Percentiles rank a stretch among this genome's conserved stretches.
Evolutionary conservation across 2,329 filamentous ascomycete species (phyloP).

Genomic region (Pestalotiopsis sp.): DNA sequence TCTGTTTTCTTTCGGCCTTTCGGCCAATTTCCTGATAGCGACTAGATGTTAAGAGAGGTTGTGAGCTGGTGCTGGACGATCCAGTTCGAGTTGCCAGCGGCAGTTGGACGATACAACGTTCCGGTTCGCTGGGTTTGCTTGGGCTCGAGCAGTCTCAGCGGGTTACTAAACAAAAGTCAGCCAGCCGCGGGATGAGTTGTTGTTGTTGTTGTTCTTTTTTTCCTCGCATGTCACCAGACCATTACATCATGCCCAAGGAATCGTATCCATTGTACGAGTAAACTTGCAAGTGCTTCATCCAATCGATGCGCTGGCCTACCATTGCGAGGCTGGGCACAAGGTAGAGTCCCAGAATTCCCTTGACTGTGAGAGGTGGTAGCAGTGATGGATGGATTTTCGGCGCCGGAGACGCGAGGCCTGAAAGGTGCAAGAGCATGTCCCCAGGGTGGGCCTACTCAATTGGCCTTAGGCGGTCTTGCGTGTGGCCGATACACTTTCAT

Average conservation of each 20-base stretch:
- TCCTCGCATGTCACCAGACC: not conserved
- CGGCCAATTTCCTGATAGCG: conserved; percentile 10
- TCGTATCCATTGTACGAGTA: not conserved
- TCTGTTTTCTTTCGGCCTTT: not conserved
- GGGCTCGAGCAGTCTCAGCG: not conserved
- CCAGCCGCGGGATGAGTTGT: not conserved
- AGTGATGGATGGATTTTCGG: not conserved
- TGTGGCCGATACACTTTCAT: not conserved
- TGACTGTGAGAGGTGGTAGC: too few species aligned
- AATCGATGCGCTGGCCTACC: not conserved
- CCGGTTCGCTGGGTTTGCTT: not conserved
- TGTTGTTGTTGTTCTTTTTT: not conserved
- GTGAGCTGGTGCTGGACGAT: not conserved
- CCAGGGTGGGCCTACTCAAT: not conserved
- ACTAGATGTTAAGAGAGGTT: not conserved
- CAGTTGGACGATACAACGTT: not conserved
- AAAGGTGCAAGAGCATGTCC: not conserved
- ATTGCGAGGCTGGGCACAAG: not conserved
- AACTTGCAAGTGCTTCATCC: not conserved
- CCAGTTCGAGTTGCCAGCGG: not conserved
- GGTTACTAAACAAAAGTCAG: not conserved
- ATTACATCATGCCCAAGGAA: not conserved
- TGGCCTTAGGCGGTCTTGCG: not conserved
- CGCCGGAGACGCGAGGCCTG: not conserved
- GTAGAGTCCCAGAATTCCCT: not conserved